phyloP scores from a whole-genome alignment of 305 asterid genomes.

The Solanum hybrid region DNA sequence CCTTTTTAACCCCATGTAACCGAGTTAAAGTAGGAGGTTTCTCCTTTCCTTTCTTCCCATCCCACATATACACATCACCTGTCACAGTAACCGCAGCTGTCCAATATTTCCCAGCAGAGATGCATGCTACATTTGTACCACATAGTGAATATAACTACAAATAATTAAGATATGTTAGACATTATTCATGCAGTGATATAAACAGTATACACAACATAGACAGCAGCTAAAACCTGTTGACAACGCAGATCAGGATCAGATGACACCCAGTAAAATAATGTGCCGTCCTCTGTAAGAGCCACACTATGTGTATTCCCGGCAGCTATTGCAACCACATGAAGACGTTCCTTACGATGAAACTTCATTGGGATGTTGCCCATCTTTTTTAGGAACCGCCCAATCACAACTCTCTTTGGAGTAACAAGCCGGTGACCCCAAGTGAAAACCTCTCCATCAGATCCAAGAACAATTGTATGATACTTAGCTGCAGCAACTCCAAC shows the following conservation, averaged over 20 bases:
- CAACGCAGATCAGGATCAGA: slow-evolving; percentile 70
- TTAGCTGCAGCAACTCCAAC: slow-evolving; percentile 76
- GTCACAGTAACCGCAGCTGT: slow-evolving; percentile 74
- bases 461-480: slow-evolving; percentile 85
- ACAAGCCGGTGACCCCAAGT: slow-evolving; percentile 99
- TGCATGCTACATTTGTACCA: slow-evolving; percentile 53
- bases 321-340: slow-evolving; percentile 68
- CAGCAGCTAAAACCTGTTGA: slow-evolving; percentile 53
- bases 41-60: slow-evolving; percentile 55
- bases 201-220: slow-evolving; percentile 5
- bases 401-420: slow-evolving; percentile 72
- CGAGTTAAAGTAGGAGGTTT: slow-evolving; percentile 54
- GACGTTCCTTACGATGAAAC: slow-evolving; percentile 77
- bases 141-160: slow-evolving; percentile 55
- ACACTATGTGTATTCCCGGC: slow-evolving; percentile 83
- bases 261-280: slow-evolving; percentile 83
- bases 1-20: slow-evolving; percentile 87
- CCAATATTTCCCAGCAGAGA: slow-evolving; percentile 98
- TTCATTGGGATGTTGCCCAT: slow-evolving; percentile 52
- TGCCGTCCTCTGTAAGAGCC: slow-evolving; percentile 91
- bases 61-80: slow-evolving; percentile 92
- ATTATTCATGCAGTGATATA: not conserved
- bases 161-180: not conserved
- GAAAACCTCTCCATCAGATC: slow-evolving; percentile 95
- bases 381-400: slow-evolving; percentile 59